These are phyloP conservation scores for Exophiala xenobiotica DNA, from an alignment of 2,329 filamentous ascomycete species.

Conservation along the genomic window DNA sequence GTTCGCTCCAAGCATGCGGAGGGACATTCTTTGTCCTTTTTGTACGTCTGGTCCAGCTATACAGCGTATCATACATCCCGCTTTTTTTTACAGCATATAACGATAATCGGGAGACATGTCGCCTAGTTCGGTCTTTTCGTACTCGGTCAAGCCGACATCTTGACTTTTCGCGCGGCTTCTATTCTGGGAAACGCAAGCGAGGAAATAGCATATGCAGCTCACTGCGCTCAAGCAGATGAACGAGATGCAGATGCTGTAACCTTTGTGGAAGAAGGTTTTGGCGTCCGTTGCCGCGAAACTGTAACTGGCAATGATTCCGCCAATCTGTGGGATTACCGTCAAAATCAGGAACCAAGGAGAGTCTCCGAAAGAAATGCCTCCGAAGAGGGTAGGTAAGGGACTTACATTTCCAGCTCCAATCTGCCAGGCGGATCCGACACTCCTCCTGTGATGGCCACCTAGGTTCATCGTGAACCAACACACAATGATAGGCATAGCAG, in stretches of 20 bases:
- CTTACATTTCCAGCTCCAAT: conserved; percentile 52
- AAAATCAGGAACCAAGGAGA: neutral
- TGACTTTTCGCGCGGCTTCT: conserved; percentile 37
- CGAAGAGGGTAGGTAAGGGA: conserved; percentile 30
- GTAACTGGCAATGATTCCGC: conserved; percentile 54
- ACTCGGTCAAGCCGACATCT: conserved; percentile 30
- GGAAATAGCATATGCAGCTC: conserved; percentile 40
- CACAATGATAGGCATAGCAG: conserved; percentile 33
- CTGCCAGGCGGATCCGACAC: conserved; percentile 52
- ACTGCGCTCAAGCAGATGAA: conserved; percentile 31
- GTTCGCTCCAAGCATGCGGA: too few relatives aligned
- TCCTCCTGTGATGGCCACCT: conserved; percentile 50
- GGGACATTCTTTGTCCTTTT: too few relatives aligned
- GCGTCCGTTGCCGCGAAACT: conserved; percentile 44
- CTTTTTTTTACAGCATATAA: conserved; percentile 28
- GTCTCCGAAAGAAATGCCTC: too few relatives aligned
- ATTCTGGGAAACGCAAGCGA: conserved; percentile 42
- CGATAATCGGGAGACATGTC: conserved; percentile 30
- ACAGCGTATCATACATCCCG: too few relatives aligned
- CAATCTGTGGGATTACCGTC: conserved; percentile 39
- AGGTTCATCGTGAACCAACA: conserved; percentile 59
- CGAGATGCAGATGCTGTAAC: conserved; percentile 31
- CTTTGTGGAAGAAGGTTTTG: conserved; percentile 29
- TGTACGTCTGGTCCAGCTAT: too few relatives aligned
- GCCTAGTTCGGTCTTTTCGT: conserved; percentile 31